Evolutionary conservation across 495 filamentous ascomycete species (phyloP).

Genomic region (Saxophila tyrrhenica): DNA sequence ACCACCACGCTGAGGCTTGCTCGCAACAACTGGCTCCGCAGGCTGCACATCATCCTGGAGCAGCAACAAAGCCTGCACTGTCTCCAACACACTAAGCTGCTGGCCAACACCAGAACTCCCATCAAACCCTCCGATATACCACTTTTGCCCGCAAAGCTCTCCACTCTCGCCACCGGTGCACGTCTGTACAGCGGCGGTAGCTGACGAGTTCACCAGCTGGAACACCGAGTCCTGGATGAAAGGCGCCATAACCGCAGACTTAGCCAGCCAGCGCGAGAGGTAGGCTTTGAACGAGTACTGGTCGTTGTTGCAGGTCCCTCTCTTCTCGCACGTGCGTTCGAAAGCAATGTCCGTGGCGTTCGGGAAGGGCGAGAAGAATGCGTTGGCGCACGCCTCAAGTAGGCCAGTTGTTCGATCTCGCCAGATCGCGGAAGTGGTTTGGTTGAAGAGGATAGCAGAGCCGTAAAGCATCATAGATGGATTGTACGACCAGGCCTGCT

Average conservation of each 20-base stretch:
- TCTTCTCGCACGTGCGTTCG: constrained; percentile 32
- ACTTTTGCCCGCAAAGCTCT: constrained; percentile 25
- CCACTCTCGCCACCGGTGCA: constrained; percentile 36
- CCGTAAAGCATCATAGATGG: constrained; percentile 53
- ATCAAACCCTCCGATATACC: constrained; percentile 33
- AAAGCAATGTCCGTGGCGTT: constrained; percentile 35
- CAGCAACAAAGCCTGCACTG: constrained; percentile 38
- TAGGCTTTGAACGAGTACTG: constrained; percentile 38
- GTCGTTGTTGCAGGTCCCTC: constrained; percentile 31
- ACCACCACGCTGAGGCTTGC: not conserved
- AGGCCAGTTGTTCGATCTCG: constrained; percentile 22
- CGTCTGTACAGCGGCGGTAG: constrained; percentile 29
- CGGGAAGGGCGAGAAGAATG: constrained; percentile 29
- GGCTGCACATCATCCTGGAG: not conserved
- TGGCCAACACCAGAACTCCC: constrained; percentile 43
- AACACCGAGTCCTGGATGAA: constrained; percentile 27
- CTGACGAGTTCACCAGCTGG: constrained; percentile 25
- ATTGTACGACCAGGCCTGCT: constrained; percentile 53
- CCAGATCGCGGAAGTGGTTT: constrained; percentile 26
- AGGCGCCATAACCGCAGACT: constrained; percentile 31
- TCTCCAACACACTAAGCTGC: constrained; percentile 59
- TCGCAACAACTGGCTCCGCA: not conserved
- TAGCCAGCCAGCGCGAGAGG: constrained; percentile 34
- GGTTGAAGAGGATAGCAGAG: constrained; percentile 63
- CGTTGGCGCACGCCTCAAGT: constrained; percentile 13